Base-by-base conservation (phyloP, 208 protist species). In the Phytomonas sp. region DNA sequence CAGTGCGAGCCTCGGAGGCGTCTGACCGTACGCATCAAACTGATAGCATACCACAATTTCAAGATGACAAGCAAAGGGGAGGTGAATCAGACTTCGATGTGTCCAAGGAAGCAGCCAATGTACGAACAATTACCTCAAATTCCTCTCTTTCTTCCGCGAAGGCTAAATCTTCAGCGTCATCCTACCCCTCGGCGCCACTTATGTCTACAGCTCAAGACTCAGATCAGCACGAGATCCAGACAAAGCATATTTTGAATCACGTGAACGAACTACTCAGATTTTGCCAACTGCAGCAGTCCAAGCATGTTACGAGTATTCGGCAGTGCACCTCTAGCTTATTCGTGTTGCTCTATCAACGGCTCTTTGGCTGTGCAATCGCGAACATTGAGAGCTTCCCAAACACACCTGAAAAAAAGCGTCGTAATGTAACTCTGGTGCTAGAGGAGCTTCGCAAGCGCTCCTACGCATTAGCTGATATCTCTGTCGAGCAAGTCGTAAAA, bases 311-410 rank as follows among this genome's bases (percentile, higher is more conserved):
- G 0, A 86, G 79, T 40, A 78, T 95, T 30, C 82, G 84, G 32
- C 85, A 95, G 68, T 95, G 90, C 75, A 89, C 90, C 29, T 93
- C 87, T 26, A 92, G 86, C 67, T 84, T 95, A 43, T 95, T 95
- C 67, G 90, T 95, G 28, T 40, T 95, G 28, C 78, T 95, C 9
- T 95, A 89, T 63, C 84, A 95, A 69, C 87, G 90, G 1, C 70
- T 95, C 26, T 95, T 91, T 61, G 80, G 85, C 74, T 85, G 81
- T 64, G 82, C 69, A 13, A 91, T 95, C 34, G 66, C 70, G 0
- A 85, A 76, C 8, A 91, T 95, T 67, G 87, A 92, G 32, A 74
- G 74, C 29, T 81, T 74, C 9, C 90, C 90, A 0, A 88, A 92
- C 68, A 91, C 85, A 8, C 59, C 81, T 13, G 80, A 93, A 67